Conservation (phyloP, 2,329 filamentous ascomycete genomes). For the Allantophomopsis lycopodina region DNA sequence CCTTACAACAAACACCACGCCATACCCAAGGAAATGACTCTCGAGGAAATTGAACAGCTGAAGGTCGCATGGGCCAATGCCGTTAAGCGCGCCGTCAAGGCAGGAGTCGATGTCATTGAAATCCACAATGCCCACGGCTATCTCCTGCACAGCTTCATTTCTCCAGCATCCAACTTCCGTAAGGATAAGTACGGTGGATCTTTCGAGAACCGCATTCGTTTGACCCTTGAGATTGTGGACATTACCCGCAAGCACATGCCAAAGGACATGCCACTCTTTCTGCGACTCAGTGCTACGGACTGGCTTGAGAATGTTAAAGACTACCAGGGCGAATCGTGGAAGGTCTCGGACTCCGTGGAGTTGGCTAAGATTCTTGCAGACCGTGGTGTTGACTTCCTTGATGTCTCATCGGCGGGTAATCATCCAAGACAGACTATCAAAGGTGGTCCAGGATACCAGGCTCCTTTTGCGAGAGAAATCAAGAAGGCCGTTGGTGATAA, state of each 20-base stretch:
- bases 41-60: slow-evolving; percentile 51
- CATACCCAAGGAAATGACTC: slow-evolving; percentile 52
- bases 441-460: slow-evolving; percentile 54
- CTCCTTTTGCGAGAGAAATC: slow-evolving; percentile 52
- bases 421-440: slow-evolving; percentile 44
- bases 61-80: slow-evolving; percentile 48
- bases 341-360: slow-evolving; percentile 43
- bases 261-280: slow-evolving; percentile 54
- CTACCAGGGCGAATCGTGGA: slow-evolving; percentile 49
- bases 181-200: slow-evolving; percentile 54
- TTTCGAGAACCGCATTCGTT: slow-evolving; percentile 57
- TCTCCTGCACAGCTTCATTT: slow-evolving; percentile 56
- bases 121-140: slow-evolving; percentile 75
- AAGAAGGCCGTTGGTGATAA: slow-evolving; percentile 58
- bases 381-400: slow-evolving; percentile 60
- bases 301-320: slow-evolving; percentile 50
- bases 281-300: slow-evolving; percentile 62
- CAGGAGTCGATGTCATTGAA: slow-evolving; percentile 62
- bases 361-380: slow-evolving; percentile 51
- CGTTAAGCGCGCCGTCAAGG: slow-evolving; percentile 45
- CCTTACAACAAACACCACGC: slow-evolving; percentile 48
- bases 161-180: slow-evolving; percentile 55
- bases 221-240: slow-evolving; percentile 55
- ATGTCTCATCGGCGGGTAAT: slow-evolving; percentile 56
- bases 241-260: slow-evolving; percentile 49